phyloP scores from a whole-genome alignment of 768 basidiomycete species.

The Kondoa malvinella region DNA sequence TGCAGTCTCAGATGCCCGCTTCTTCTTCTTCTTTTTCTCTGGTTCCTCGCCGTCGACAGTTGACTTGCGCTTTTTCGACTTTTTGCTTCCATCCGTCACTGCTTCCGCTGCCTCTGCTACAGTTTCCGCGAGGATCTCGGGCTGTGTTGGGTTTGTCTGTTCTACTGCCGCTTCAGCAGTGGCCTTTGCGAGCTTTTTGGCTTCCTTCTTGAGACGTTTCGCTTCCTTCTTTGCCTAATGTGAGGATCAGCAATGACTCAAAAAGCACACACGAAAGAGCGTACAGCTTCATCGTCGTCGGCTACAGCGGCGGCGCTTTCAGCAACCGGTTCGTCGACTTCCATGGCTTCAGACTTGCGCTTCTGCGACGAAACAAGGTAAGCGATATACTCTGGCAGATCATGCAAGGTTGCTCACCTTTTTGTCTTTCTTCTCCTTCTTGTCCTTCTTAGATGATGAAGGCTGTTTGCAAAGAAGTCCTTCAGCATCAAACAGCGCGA shows the following conservation, averaged over 20 bases:
- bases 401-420: no score
- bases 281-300: constrained; percentile 11
- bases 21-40: constrained; percentile 14
- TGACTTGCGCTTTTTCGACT: constrained; percentile 14
- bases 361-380: constrained; percentile 14
- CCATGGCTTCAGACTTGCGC: constrained; percentile 17
- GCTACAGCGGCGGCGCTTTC: constrained; percentile 8
- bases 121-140: constrained; percentile 2
- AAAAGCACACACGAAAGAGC: neutral
- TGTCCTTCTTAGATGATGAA: neutral
- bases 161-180: neutral
- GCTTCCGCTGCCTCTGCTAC: constrained; percentile 2
- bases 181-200: constrained; percentile 13
- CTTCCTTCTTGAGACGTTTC: constrained; percentile 23
- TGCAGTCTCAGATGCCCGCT: neutral
- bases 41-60: neutral
- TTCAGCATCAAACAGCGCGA: neutral
- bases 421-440: constrained; percentile 20
- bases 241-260: neutral
- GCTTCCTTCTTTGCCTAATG: constrained; percentile 20
- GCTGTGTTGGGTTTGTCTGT: constrained; percentile 9
- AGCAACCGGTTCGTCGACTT: constrained; percentile 14
- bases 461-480: constrained; percentile 6
- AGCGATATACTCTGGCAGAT: no score
- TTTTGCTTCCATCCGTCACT: constrained; percentile 18